These are phyloP conservation scores for Boletellus ananiceps DNA, from an alignment of 768 basidiomycete genomes.

Conservation along the genomic window DNA sequence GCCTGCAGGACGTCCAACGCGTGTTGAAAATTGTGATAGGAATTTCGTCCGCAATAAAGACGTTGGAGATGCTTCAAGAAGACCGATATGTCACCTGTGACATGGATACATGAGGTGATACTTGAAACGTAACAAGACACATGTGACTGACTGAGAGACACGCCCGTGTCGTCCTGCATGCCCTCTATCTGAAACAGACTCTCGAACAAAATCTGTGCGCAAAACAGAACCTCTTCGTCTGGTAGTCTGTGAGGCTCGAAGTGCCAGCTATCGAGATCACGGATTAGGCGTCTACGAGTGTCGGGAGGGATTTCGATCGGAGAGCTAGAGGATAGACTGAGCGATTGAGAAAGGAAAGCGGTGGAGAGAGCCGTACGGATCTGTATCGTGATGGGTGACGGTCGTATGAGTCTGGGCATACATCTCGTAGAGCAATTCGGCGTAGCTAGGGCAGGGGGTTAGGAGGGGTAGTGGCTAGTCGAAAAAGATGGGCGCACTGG, in stretches of 20 bases:
- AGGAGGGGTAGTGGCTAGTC: neutral
- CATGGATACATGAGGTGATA: constrained; percentile 15
- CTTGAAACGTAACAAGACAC: constrained; percentile 16
- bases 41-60: constrained; percentile 86
- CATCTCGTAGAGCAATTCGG: constrained; percentile 83
- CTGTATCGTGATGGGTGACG: constrained; percentile 48
- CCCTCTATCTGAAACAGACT: constrained; percentile 76
- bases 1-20: constrained; percentile 96
- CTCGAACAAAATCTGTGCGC: constrained; percentile 85
- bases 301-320: constrained; percentile 44
- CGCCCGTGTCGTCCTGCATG: constrained; percentile 52
- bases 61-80: constrained; percentile 87
- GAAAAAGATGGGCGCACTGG: constrained; percentile 38
- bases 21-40: constrained; percentile 98
- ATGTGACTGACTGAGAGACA: constrained; percentile 50
- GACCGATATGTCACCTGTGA: constrained; percentile 63
- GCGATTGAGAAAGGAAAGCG: neutral
- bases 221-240: constrained; percentile 77
- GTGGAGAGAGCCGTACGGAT: constrained; percentile 18
- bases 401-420: constrained; percentile 72
- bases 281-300: constrained; percentile 60
- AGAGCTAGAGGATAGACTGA: constrained; percentile 34
- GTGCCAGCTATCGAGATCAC: constrained; percentile 71
- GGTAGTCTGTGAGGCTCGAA: constrained; percentile 86
- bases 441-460: constrained; percentile 46